Evolutionary conservation across 257 asterid genomes (phyloP), one percentile per base, ranked within the genome.

Genomic region (Nicotiana sylvestris): DNA sequence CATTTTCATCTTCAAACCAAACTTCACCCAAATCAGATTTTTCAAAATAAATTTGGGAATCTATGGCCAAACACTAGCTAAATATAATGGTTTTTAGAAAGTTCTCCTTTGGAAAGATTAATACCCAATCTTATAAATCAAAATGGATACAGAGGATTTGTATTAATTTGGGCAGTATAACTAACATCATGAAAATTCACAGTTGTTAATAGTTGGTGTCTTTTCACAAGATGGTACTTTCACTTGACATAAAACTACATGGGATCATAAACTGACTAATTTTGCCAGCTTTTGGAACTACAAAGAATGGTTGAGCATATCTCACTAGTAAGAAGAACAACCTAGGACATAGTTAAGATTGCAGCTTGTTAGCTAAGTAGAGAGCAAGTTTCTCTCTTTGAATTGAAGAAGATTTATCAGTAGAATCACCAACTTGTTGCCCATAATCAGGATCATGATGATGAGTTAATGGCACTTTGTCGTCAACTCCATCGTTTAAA

Each of bases 301-400:
- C 43, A 76, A 76, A 76, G 43, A 76, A 76, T 76, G 27, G 46
- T 51, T 76, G 80, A 51, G 27, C 78, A 72, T 72, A 72, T 46
- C 43, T 65, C 72, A 61, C 16, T 61, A 21, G 67, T 4, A 11
- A 61, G 67, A 61, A 68, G 56, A 68, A 0, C 60, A 49, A 25
- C 27, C 62, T 6, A 49, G 39, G 6, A 49, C 80, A 76, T 51
- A 61, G 3, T 25, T 61, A 27, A 76, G 86, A 13, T 58, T 80
- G 58, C 30, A 64, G 49, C 16, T 79, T 82, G 64, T 66, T 72
- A n/a, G 86, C 70, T 51, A 86, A 77, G 72, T 57, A 81, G n/a
- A 74, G 86, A 30, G 86, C 88, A 62, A 86, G 84, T 60, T 62
- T 86, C 76, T 86, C 82, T 83, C 88, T 83, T 76, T 56, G 86